Conservation (phyloP, 2,329 filamentous ascomycete genomes). For the Ceratocystis eucalypticola region DNA sequence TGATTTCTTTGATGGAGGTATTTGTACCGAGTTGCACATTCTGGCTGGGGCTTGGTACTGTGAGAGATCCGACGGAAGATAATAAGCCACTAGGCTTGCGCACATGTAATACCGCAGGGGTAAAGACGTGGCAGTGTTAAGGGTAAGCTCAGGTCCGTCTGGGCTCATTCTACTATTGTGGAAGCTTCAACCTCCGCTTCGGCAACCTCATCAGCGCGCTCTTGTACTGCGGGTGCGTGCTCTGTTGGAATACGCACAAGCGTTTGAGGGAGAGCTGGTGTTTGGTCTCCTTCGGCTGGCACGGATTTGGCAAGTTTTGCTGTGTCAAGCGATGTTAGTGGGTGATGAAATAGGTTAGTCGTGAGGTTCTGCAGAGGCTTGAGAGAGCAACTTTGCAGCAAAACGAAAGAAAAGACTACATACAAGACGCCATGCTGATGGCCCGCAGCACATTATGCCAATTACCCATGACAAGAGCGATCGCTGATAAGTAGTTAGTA, state of each 20-base stretch:
- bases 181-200: slow-evolving; percentile 32
- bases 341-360: background rate
- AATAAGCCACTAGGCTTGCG: background rate
- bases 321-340: slow-evolving; percentile 1
- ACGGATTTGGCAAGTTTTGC: slow-evolving; percentile 16
- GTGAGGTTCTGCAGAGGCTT: background rate
- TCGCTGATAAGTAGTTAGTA: slow-evolving; percentile 37
- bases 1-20: background rate
- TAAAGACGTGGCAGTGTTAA: background rate
- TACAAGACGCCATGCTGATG: slow-evolving; percentile 77
- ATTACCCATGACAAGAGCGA: slow-evolving; percentile 71
- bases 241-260: slow-evolving; percentile 75
- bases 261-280: slow-evolving; percentile 51
- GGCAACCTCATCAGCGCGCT: slow-evolving; percentile 39
- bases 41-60: background rate
- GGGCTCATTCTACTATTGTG: background rate
- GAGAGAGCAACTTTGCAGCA: background rate
- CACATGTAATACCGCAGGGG: no score
- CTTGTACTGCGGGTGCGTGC: slow-evolving; percentile 52
- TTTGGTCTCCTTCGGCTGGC: slow-evolving; percentile 1
- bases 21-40: background rate
- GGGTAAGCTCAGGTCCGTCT: no score
- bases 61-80: background rate
- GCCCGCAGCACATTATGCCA: slow-evolving; percentile 78
- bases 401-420: slow-evolving; percentile 24